phyloP scores from a whole-genome alignment of 306 rosid genomes.

The Elaeagnus macrophylla region DNA sequence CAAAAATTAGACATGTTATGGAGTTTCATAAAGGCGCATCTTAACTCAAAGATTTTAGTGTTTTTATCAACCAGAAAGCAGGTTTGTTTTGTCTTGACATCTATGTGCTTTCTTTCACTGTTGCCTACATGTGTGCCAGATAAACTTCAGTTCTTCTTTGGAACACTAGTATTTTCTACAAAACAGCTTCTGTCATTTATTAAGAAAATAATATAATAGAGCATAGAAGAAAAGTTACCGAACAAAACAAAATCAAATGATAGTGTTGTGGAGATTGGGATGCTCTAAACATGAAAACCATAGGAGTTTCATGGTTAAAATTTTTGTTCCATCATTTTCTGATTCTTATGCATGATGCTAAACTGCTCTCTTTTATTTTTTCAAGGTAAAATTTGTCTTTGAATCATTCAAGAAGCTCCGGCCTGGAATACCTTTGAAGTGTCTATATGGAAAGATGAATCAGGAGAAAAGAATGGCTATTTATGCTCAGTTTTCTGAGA shows the following conservation, averaged over 20 bases:
- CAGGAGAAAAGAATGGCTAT: conserved; percentile 75
- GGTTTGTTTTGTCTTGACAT: conserved; percentile 21
- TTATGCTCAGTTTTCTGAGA: conserved; percentile 64
- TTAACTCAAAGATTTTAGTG: conserved; percentile 64
- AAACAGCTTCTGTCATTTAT: too few relatives aligned
- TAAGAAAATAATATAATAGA: too few relatives aligned
- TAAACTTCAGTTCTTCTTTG: too few relatives aligned
- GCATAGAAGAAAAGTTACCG: too few relatives aligned
- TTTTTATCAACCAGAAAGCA: conserved; percentile 86
- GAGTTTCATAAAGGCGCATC: conserved; percentile 89
- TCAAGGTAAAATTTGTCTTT: conserved; percentile 66
- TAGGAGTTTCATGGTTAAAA: too few relatives aligned
- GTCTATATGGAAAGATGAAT: conserved; percentile 89
- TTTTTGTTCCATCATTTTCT: background rate
- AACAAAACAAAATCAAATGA: too few relatives aligned
- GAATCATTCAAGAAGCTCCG: conserved; percentile 87
- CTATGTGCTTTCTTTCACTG: background rate
- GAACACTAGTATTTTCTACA: too few relatives aligned
- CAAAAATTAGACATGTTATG: conserved; percentile 79
- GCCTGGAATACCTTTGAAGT: conserved; percentile 82
- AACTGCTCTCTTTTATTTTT: conserved; percentile 11
- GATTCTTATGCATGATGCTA: background rate
- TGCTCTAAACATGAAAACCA: too few relatives aligned
- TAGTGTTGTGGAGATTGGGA: too few relatives aligned
- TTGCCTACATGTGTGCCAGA: background rate